phyloP scores from a whole-genome alignment of 192 early-diverging fungal genomes.

The Linnemannia elongata region DNA sequence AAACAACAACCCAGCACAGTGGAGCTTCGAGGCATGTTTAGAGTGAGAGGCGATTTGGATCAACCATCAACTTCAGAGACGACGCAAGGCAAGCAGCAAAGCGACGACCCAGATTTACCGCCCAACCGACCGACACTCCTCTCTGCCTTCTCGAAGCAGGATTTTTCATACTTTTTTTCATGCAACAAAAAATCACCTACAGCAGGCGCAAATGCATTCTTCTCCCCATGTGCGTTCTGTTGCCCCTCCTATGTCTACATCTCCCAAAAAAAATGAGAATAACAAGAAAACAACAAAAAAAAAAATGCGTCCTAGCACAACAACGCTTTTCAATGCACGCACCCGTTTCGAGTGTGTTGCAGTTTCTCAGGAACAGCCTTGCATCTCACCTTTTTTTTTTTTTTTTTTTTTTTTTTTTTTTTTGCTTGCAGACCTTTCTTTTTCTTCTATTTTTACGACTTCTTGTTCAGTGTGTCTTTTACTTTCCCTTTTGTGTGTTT shows the following conservation, averaged over 20 bases:
- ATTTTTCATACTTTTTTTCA: not conserved
- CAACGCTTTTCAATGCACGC: not conserved
- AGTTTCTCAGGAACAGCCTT: not conserved
- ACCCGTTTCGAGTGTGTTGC: not conserved
- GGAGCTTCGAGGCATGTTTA: conserved; percentile 5
- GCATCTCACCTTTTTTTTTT: not conserved
- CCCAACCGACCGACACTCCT: not conserved
- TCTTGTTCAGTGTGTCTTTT: not conserved
- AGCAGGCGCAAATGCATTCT: not conserved
- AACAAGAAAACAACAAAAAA: conserved; percentile 10
- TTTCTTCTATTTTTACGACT: not conserved
- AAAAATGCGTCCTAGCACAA: not conserved
- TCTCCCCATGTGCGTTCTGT: not conserved
- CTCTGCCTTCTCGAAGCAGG: not conserved
- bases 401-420: conserved; percentile 4
- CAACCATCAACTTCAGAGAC: not conserved
- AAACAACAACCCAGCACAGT: conserved; percentile 2
- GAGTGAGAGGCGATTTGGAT: not conserved
- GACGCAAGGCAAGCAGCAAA: not conserved
- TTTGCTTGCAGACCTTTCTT: conserved; percentile 8
- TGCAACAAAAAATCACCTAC: not conserved
- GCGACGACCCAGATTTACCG: not conserved
- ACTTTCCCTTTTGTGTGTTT: not conserved
- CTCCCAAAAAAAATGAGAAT: not conserved
- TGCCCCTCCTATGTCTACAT: not conserved